These are phyloP conservation scores for Micractinium sp. DNA, from an alignment of 139 green algal genomes.

Conservation along the genomic window DNA sequence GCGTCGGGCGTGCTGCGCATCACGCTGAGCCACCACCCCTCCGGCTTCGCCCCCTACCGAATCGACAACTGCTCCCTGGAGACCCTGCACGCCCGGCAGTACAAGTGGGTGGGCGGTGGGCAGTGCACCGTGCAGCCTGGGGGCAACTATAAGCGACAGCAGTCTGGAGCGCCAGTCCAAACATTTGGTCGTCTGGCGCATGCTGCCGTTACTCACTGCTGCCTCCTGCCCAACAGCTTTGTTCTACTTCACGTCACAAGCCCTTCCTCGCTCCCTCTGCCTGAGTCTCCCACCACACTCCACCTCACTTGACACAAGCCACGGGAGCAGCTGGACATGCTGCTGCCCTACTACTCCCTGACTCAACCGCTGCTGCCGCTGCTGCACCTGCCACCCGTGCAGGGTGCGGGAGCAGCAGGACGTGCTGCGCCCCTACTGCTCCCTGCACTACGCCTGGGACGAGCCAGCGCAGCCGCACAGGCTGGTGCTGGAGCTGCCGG, in stretches of 20 bases:
- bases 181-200: too few relatives aligned
- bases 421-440: constrained; percentile 82
- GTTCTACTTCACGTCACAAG: too few relatives aligned
- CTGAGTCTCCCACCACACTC: too few relatives aligned
- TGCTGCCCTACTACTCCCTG: constrained; percentile 78
- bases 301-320: neutral
- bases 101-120: constrained; percentile 16
- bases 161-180: too few relatives aligned
- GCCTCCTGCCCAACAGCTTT: too few relatives aligned
- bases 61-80: constrained; percentile 87
- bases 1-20: constrained; percentile 41
- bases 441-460: constrained; percentile 87
- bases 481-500: constrained; percentile 75
- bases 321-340: constrained; percentile 71
- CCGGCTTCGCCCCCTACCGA: constrained; percentile 75
- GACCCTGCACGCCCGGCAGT: constrained; percentile 72
- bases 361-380: constrained; percentile 26
- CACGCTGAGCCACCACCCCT: constrained; percentile 60
- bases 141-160: neutral
- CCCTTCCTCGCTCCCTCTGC: too few relatives aligned
- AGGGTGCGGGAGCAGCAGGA: constrained; percentile 72
- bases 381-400: neutral
- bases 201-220: too few relatives aligned
- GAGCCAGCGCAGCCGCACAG: constrained; percentile 71
- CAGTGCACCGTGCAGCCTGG: neutral